Base-by-base conservation (phyloP, 2,329 filamentous ascomycete genomes). In the Fusarium guadeloupense region DNA sequence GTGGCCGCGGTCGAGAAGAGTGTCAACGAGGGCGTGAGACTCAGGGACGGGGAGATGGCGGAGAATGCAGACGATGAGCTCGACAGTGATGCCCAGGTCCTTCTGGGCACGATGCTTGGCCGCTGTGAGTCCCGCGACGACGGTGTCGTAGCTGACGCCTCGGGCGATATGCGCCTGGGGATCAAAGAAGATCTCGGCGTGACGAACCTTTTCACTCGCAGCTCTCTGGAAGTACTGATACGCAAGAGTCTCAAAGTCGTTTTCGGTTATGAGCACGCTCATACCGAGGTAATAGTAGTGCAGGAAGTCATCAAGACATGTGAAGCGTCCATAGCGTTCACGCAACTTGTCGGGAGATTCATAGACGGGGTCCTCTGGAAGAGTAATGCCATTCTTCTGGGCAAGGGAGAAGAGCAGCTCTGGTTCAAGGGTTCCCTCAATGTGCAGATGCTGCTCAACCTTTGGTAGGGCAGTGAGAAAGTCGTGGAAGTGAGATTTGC, bases 141-240 rank as follows among this genome's bases (percentile, higher is more conserved):
- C 82, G 3, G 84, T 88, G 14, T 81, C 77, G 70, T 91, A 89
- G 8, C 80, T 64, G 4, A 93, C 76, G 6, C 87, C 87, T 16
- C 89, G 83, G 12, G 76, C 77, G 5, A 85, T 83, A 73, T 93
- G 91, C 2, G 88, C 89, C 74, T 93, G 90, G 2, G 90, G 90
- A 72, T 93, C 91, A 76, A 93, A 93, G 77, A 92, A 93, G 62
- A 92, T 82, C 74, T 93, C 90, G 13, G 88, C 88, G 70, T 93
- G 90, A 42, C 84, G 81, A 2, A 93, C 86, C 31, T 85, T 85
- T 59, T 92, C 86, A 2, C 76, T 76, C 26, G 85, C 80, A 3
- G 89, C 90, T 54, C 82, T 84, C 26, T 79, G 70, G 72, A 93
- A 89, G 76, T 93, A 93, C 59, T 84, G 83, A 79, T 85, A 90